Evolutionary conservation across 768 basidiomycete species (phyloP).

Genomic region (Tylopilus vinaceipallidus): DNA sequence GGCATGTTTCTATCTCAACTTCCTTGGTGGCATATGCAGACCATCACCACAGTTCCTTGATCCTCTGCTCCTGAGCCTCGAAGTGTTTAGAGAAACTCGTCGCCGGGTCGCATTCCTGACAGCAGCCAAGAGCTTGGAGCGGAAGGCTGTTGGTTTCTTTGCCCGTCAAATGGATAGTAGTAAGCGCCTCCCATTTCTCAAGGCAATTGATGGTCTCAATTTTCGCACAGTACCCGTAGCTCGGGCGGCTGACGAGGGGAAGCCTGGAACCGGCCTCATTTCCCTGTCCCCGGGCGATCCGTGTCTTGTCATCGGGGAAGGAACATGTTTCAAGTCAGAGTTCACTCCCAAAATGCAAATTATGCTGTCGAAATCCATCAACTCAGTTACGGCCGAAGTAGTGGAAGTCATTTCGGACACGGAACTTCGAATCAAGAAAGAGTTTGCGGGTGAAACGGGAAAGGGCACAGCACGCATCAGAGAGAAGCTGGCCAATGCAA

Average conservation of each 20-base stretch:
- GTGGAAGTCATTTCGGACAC: conserved; percentile 88
- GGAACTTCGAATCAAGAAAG: conserved; percentile 77
- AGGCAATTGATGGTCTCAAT: conserved; percentile 7
- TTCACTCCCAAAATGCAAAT: conserved; percentile 81
- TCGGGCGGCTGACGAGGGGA: conserved; percentile 86
- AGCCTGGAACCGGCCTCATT: conserved; percentile 69
- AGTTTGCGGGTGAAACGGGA: conserved; percentile 80
- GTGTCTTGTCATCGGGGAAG: conserved; percentile 76
- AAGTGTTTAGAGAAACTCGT: conserved; percentile 81
- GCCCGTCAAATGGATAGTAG: conserved; percentile 85
- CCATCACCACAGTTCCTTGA: conserved; percentile 74
- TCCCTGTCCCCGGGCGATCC: conserved; percentile 74
- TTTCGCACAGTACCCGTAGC: conserved; percentile 76
- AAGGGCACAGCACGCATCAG: conserved; percentile 66
- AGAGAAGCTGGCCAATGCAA: conserved; percentile 63
- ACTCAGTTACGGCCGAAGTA: conserved; percentile 78
- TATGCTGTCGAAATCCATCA: conserved; percentile 77
- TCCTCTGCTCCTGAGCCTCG: conserved; percentile 77
- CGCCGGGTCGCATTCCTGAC: conserved; percentile 84
- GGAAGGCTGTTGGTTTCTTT: conserved; percentile 77
- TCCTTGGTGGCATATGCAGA: conserved; percentile 12
- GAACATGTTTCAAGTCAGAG: conserved; percentile 73
- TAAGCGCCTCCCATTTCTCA: conserved; percentile 36
- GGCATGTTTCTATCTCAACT: conserved; percentile 38
- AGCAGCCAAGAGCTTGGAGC: conserved; percentile 85